phyloP scores from a whole-genome alignment of 768 basidiomycete genomes.

The Mycena haematopus region DNA sequence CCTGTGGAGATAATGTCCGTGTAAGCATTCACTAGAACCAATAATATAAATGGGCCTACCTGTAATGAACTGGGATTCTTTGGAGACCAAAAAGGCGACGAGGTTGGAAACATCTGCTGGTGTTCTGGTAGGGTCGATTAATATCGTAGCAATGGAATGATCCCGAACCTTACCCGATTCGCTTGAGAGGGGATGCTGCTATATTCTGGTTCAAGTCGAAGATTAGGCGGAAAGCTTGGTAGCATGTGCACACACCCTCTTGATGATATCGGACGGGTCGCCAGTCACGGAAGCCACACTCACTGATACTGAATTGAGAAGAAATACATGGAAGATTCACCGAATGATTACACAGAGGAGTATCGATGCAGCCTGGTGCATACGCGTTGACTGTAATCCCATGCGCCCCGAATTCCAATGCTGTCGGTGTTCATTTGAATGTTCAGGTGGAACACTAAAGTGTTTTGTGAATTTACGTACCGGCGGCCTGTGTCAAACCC shows the following conservation, averaged over 20 bases:
- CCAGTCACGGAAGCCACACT: not conserved
- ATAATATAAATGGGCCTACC: not conserved
- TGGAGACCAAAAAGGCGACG: conserved; percentile 9
- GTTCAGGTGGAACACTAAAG: no score
- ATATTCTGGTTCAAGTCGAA: not conserved
- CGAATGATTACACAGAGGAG: not conserved
- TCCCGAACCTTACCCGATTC: not conserved
- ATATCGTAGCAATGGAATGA: not conserved
- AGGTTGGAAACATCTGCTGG: conserved; percentile 5
- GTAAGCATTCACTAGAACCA: not conserved
- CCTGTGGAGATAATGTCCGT: not conserved
- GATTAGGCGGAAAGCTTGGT: not conserved
- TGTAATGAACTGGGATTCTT: conserved; percentile 15
- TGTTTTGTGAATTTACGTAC: not conserved
- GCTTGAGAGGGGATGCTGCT: not conserved
- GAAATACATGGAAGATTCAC: not conserved
- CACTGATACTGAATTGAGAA: not conserved
- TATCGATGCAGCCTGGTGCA: not conserved
- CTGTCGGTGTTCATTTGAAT: not conserved
- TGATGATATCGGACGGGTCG: not conserved
- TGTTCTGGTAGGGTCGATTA: not conserved
- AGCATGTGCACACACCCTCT: not conserved
- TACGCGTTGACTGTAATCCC: not conserved
- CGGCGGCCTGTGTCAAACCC: conserved; percentile 10
- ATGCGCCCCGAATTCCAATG: not conserved